These are phyloP conservation scores for Persicaria maculosa DNA, from an alignment of 148 eudicot species.

Conservation along the genomic window DNA sequence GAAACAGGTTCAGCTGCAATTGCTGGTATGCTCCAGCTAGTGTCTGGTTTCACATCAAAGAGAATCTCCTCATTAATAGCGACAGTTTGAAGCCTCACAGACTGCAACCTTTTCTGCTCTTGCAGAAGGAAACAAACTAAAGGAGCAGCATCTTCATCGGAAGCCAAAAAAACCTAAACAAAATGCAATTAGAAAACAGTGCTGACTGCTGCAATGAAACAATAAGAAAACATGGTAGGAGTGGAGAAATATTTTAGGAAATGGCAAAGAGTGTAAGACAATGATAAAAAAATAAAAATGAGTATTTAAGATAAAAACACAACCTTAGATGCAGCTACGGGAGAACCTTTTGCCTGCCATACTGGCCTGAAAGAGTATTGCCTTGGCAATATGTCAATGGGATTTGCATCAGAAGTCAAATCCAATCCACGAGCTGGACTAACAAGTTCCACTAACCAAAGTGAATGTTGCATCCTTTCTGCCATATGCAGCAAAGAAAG, in stretches of 20 bases:
- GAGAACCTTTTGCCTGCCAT: constrained; percentile 90
- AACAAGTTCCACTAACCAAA: constrained; percentile 67
- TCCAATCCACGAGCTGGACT: constrained; percentile 30
- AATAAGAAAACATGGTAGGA: not conserved
- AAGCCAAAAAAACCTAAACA: constrained; percentile 75
- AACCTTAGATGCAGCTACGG: constrained; percentile 82
- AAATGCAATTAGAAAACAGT: constrained; percentile 3
- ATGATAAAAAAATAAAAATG: not conserved
- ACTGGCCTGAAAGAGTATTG: constrained; percentile 67
- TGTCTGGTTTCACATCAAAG: constrained; percentile 72
- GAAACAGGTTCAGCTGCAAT: constrained; percentile 85
- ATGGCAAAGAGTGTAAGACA: not conserved
- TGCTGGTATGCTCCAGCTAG: constrained; percentile 91
- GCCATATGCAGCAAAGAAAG: constrained; percentile 16
- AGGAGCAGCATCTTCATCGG: constrained; percentile 72
- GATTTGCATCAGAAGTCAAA: constrained; percentile 24
- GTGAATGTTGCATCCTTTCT: constrained; percentile 86
- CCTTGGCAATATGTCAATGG: constrained; percentile 41
- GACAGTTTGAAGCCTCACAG: constrained; percentile 63
- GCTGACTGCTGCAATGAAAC: not conserved
- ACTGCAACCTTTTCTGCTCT: constrained; percentile 75
- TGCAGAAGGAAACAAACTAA: constrained; percentile 80
- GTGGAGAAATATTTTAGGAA: not conserved
- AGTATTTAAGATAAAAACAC: constrained; percentile 11
- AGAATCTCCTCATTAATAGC: constrained; percentile 53